phyloP scores from a whole-genome alignment of 2,329 filamentous ascomycete genomes.

The Pseudogymnoascus pannorum region DNA sequence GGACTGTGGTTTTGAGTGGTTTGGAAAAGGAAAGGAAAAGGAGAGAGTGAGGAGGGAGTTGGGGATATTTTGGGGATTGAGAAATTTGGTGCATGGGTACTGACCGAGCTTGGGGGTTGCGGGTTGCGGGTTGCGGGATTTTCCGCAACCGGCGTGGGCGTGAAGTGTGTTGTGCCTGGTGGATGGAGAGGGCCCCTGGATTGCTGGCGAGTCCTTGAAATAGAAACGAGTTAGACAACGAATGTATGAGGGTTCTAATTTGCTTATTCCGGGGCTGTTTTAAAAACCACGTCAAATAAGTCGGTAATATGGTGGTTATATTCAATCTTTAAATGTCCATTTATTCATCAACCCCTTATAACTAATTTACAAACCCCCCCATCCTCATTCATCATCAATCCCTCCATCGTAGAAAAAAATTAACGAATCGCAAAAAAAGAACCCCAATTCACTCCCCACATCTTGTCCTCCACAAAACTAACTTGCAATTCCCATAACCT shows the following conservation, averaged over 20 bases:
- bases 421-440: neutral
- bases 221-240: no score
- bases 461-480: neutral
- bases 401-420: neutral
- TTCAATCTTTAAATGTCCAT: conserved; percentile 3
- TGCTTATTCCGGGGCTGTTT: no score
- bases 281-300: neutral
- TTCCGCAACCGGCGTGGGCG: neutral
- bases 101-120: neutral
- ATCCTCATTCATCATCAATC: conserved; percentile 1
- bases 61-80: neutral
- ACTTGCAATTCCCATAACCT: neutral
- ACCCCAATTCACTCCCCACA: neutral
- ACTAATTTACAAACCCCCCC: neutral
- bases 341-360: neutral
- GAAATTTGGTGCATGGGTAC: conserved; percentile 7
- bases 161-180: neutral
- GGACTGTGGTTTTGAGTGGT: neutral
- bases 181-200: neutral
- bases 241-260: neutral
- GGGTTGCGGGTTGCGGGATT: neutral
- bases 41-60: neutral
- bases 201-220: neutral
- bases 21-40: neutral
- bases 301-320: neutral